Base-by-base conservation (phyloP, 345 rosid genomes). In the Bruguiera sexangula region DNA sequence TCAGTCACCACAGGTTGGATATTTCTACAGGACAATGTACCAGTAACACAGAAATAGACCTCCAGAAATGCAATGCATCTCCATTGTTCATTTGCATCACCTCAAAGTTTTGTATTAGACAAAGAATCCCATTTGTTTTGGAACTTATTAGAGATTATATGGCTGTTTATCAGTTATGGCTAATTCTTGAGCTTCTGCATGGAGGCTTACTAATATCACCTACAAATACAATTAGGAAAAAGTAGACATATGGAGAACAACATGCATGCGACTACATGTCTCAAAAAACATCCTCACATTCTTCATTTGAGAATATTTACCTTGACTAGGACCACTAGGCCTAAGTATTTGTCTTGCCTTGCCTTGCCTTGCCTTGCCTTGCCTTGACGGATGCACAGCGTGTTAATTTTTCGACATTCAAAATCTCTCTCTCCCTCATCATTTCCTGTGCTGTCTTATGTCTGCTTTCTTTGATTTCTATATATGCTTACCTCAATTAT, bases 261-360 rank as follows among this genome's bases (percentile, higher is more conserved):
- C 65, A 53, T 58, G 48, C 43, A 36, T 36, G 8, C 29, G 48
- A 43, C 16, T 48, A 4, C 62, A 62, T 3, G 15, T 9, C 15
- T 24, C 30, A 3, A 56, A 29, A 66, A 64, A 22, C 63, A 36
- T 58, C 50, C 60, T 10, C 22, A 4, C 60, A 39, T 69, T 72
- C 43, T 52, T 55, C 72, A 39, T 36, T 22, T 31, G 70, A 72
- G 71, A 69, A 75, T 72, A 61, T 43, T 67, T n/a, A n/a, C 77
- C 70, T 68, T 74, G 72, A 56, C 31, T 46, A 71, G 26, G 79
- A 71, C 72, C 43, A 0, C 29, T 68, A 21, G 54, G 61, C 29
- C 50, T 37, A 51, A 37, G 51, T 29, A 50, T 56, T 31, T 54
- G 24, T 7, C 60, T 65, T 37, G 24, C 24, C 24, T 20, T 54